Evolutionary conservation across 1,284 basidiomycete genomes (phyloP).

Genomic region (Ustilago loliicola): DNA sequence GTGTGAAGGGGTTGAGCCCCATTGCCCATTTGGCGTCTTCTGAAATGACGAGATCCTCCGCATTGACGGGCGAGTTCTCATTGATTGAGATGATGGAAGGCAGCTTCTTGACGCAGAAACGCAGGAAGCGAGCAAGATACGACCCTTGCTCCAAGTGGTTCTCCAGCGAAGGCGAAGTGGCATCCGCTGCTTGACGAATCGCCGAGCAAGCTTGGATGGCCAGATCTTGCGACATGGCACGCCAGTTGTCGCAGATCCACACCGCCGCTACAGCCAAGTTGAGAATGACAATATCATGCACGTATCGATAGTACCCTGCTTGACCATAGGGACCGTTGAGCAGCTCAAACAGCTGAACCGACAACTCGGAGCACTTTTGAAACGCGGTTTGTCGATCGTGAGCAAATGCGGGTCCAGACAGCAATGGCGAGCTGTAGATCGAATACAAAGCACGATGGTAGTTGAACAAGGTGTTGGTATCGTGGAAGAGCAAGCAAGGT

Average conservation of each 20-base stretch:
- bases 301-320: constrained; percentile 51
- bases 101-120: constrained; percentile 56
- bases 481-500: constrained; percentile 51
- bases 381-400: constrained; percentile 49
- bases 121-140: constrained; percentile 49
- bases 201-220: constrained; percentile 45
- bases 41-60: constrained; percentile 48
- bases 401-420: constrained; percentile 36
- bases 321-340: constrained; percentile 51
- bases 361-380: constrained; percentile 51
- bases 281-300: constrained; percentile 57
- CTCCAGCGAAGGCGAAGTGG: constrained; percentile 48
- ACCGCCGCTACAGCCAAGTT: constrained; percentile 53
- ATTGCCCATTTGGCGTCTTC: constrained; percentile 54
- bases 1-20: constrained; percentile 46
- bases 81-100: constrained; percentile 55
- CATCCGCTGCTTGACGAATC: constrained; percentile 50
- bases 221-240: constrained; percentile 53
- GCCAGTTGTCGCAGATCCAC: constrained; percentile 58
- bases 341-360: constrained; percentile 51
- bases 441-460: constrained; percentile 56
- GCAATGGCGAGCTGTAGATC: constrained; percentile 48
- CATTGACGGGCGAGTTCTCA: constrained; percentile 55
- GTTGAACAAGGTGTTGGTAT: constrained; percentile 56
- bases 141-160: constrained; percentile 49